These are phyloP conservation scores for Coemansia reversa DNA, from an alignment of 192 early-diverging fungal genomes.

Conservation along the genomic window DNA sequence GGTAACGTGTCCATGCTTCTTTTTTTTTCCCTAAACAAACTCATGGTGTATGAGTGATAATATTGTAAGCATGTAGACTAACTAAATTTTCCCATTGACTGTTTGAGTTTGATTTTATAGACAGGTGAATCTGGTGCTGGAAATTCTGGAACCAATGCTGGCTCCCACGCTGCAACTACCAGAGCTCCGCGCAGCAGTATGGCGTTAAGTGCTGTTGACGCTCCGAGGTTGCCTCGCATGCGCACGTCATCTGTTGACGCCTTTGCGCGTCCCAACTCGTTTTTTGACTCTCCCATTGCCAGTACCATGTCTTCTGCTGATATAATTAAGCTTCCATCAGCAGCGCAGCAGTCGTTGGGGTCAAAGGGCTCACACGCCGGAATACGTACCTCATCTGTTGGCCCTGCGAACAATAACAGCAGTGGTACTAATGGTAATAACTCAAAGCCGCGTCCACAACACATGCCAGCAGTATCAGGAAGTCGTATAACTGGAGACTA, in stretches of 20 bases:
- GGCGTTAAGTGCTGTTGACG: slow-evolving; percentile 18
- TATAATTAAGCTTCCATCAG: slow-evolving; percentile 3
- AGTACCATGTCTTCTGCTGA: slow-evolving; percentile 2
- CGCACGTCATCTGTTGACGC: slow-evolving; percentile 33
- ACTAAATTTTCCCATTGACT: too few relatives aligned
- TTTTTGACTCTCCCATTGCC: slow-evolving; percentile 9
- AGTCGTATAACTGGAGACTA: slow-evolving; percentile 19
- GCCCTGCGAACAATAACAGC: slow-evolving; percentile 10
- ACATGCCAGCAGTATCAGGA: slow-evolving; percentile 15
- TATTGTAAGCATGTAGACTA: too few relatives aligned
- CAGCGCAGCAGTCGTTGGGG: slow-evolving; percentile 15
- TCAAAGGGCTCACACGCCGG: slow-evolving; percentile 32
- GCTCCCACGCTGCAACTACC: slow-evolving; percentile 10
- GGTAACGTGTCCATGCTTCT: too few relatives aligned
- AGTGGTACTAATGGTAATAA: not conserved
- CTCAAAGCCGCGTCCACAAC: slow-evolving; percentile 7
- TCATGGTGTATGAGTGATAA: too few relatives aligned
- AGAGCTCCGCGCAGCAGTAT: slow-evolving; percentile 26
- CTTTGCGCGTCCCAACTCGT: slow-evolving; percentile 16
- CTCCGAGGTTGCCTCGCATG: slow-evolving; percentile 20
- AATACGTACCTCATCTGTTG: slow-evolving; percentile 10
- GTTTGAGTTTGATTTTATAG: not conserved
- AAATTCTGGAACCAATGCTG: too few relatives aligned
- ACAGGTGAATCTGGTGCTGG: not conserved
- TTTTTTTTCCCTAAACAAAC: too few relatives aligned